Conservation (phyloP, 73 alveolate genomes). For the Paramecium pentaurelia region DNA sequence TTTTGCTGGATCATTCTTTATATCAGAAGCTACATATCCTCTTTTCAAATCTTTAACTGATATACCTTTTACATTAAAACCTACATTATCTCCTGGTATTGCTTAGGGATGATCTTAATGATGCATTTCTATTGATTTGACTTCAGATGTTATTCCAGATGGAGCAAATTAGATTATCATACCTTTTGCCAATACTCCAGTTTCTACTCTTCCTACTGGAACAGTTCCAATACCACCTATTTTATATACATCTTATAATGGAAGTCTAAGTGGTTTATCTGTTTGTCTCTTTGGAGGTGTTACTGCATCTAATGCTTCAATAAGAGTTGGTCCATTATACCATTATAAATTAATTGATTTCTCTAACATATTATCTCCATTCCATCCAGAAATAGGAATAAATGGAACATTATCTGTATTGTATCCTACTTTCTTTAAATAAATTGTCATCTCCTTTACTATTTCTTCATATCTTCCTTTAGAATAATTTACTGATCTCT, state of each 20-base stretch:
- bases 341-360: too few relatives aligned
- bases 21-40: constrained; percentile 73
- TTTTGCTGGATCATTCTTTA: constrained; percentile 76
- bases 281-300: neutral
- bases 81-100: constrained; percentile 97
- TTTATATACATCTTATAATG: constrained; percentile 90
- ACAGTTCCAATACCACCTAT: constrained; percentile 94
- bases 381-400: constrained; percentile 67
- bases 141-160: constrained; percentile 74
- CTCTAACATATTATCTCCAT: too few relatives aligned
- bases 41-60: constrained; percentile 79
- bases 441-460: neutral
- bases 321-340: neutral
- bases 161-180: constrained; percentile 89
- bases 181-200: constrained; percentile 92
- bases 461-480: constrained; percentile 87
- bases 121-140: constrained; percentile 85
- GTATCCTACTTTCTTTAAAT: constrained; percentile 78
- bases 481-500: constrained; percentile 70
- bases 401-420: constrained; percentile 80
- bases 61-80: constrained; percentile 80
- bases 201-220: constrained; percentile 95
- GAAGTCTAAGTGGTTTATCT: constrained; percentile 92
- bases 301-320: neutral
- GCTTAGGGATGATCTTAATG: constrained; percentile 91